Evolutionary conservation across 257 asterid genomes (phyloP), one percentile per base, ranked within the genome.

Genomic region (Echium plantagineum): DNA sequence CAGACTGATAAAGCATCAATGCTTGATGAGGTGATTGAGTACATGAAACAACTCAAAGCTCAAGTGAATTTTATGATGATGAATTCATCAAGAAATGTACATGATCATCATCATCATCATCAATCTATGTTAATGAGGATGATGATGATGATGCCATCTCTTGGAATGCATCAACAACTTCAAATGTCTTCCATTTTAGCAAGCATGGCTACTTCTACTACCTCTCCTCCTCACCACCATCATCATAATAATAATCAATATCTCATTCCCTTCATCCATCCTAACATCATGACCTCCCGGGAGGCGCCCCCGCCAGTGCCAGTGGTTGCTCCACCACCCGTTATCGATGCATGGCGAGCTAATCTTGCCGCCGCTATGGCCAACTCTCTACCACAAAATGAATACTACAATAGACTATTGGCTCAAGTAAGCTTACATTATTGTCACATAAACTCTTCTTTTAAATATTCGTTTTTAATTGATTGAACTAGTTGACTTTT

Each of bases 1-100:
- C 77, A 85, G 95, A 83, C 85, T 0, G 95, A 86, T 56, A 86
- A 86, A 65, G 95, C 93, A 52, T 86, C 95, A 16, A 86, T 86
- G 87, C 74, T 86, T 8, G 93, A 86, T 61, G 94, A 84, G 60
- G 95, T 81, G 64, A 86, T 86, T 3, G 73, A 76, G 9, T 80
- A 84, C 81, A 31, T 84, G 18, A 86, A 86, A 65, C 85, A 79
- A 58, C 80, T 86, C 0, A 84, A 86, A 71, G 71, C 87, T 65
- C 94, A 84, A 80, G 73, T 86, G 5, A 28, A 56, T 54, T 77
- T n/a, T n/a, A n/a, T 78, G 5, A 66, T 84, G 74, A 75, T 81
- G 87, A 84, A 73, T 26, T 69, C 77, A 57, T 69, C 77, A 57
- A 71, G 78, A 67, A 70, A 66, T 42, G 63, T 75, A 66, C 63